A percentile compares a stretch with the other conserved stretches of the same genome.
phyloP scores from a whole-genome alignment of 305 asterid species.

The Plantago rigida region DNA sequence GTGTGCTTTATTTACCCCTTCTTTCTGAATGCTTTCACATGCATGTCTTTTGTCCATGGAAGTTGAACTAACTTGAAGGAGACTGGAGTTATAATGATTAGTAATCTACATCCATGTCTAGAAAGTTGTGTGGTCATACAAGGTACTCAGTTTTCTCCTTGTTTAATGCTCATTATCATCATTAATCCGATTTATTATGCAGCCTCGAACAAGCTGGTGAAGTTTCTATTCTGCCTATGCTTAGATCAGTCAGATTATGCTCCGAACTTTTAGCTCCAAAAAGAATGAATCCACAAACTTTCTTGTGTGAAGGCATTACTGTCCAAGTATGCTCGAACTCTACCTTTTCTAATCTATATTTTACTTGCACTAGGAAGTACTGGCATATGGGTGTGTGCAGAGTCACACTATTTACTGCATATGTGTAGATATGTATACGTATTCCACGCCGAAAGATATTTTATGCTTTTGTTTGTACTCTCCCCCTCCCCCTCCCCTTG shows the following conservation, averaged over 20 bases:
- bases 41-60: too few relatives aligned
- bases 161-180: slow-evolving; percentile 20
- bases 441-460: background rate
- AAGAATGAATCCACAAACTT: slow-evolving; percentile 30
- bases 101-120: background rate
- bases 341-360: slow-evolving; percentile 13
- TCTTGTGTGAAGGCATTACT: slow-evolving; percentile 43
- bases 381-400: background rate
- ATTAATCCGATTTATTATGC: slow-evolving; percentile 28
- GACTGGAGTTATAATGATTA: background rate
- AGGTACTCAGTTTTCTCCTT: slow-evolving; percentile 6
- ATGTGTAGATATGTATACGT: too few relatives aligned
- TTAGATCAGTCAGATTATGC: slow-evolving; percentile 69
- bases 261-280: slow-evolving; percentile 53
- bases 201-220: slow-evolving; percentile 96
- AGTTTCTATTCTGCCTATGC: slow-evolving; percentile 67
- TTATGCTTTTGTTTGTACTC: slow-evolving; percentile 3
- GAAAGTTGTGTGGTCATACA: background rate
- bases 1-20: background rate
- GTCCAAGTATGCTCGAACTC: slow-evolving; percentile 39
- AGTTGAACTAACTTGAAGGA: background rate
- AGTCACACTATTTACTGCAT: too few relatives aligned
- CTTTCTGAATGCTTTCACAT: background rate
- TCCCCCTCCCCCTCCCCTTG: background rate
- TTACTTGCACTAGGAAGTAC: slow-evolving; percentile 14